Conservation (phyloP, 768 basidiomycete species). For the Cystobasidiopsis lactophilus region DNA sequence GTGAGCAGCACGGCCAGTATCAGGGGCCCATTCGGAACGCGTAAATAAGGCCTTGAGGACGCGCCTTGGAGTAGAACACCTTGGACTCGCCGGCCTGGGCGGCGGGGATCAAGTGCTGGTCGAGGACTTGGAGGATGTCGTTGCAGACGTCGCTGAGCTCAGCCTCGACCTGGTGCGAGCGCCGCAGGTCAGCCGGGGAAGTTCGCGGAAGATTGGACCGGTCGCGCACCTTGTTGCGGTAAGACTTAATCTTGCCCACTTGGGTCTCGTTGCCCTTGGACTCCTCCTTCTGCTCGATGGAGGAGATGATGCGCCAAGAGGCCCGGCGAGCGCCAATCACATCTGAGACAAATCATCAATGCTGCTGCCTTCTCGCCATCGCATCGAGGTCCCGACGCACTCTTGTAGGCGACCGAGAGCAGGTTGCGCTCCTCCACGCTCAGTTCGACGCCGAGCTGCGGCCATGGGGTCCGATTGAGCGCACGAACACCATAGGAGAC, state of each 20-base stretch:
- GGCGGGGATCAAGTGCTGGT: constrained; percentile 91
- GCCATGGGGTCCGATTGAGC: neutral
- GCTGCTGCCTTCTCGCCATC: constrained; percentile 22
- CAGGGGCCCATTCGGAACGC: neutral
- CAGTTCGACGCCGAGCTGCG: constrained; percentile 61
- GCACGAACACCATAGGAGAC: neutral
- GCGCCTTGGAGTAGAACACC: constrained; percentile 96
- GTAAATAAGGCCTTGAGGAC: neutral
- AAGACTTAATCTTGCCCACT: constrained; percentile 83
- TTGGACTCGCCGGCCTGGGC: constrained; percentile 92
- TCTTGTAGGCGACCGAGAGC: constrained; percentile 98
- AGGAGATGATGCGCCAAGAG: constrained; percentile 95
- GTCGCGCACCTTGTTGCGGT: constrained; percentile 6
- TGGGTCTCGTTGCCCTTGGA: constrained; percentile 81
- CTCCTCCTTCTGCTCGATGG: constrained; percentile 98
- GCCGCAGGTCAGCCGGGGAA: too few species aligned
- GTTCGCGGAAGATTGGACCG: too few species aligned
- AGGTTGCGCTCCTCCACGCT: constrained; percentile 97
- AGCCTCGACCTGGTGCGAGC: constrained; percentile 67
- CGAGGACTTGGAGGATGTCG: constrained; percentile 41
- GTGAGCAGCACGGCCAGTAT: neutral
- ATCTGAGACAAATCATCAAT: neutral
- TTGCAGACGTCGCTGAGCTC: constrained; percentile 96
- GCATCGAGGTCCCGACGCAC: too few species aligned
- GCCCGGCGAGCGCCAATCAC: constrained; percentile 67